These are phyloP conservation scores for Aspergillus eucalypticola DNA, from an alignment of 2,329 filamentous ascomycete species.

Conservation along the genomic window DNA sequence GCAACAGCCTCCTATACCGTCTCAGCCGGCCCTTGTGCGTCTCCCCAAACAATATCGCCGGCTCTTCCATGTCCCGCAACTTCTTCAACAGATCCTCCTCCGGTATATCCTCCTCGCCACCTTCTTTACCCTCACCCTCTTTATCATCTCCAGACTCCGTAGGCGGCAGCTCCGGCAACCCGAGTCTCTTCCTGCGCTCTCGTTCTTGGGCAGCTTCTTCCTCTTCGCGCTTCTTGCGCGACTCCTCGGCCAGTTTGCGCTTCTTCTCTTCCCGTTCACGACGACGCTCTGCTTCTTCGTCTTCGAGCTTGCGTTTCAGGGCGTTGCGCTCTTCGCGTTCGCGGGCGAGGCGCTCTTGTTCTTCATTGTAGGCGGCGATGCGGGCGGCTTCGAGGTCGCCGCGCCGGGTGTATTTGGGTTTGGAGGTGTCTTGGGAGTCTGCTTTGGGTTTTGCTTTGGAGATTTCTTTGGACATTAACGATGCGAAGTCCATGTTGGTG, in stretches of 20 bases:
- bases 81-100: constrained; percentile 70
- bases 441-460: constrained; percentile 66
- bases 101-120: constrained; percentile 56
- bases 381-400: constrained; percentile 83
- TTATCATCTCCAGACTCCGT: constrained; percentile 21
- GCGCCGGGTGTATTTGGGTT: constrained; percentile 80
- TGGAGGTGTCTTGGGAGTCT: constrained; percentile 24
- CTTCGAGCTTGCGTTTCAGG: constrained; percentile 85
- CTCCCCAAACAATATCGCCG: constrained; percentile 78
- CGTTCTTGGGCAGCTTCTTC: constrained; percentile 73
- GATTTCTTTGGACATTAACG: constrained; percentile 90
- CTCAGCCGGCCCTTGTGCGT: constrained; percentile 67
- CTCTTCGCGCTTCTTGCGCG: constrained; percentile 66
- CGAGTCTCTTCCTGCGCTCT: constrained; percentile 71
- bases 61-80: constrained; percentile 72
- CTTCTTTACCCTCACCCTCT: constrained; percentile 30
- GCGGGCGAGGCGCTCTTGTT: constrained; percentile 72
- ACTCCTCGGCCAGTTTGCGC: constrained; percentile 77
- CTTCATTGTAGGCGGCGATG: constrained; percentile 74
- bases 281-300: constrained; percentile 73
- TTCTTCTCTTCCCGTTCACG: constrained; percentile 78
- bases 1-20: constrained; percentile 66
- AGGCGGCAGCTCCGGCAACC: constrained; percentile 70
- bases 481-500: constrained; percentile 84
- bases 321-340: constrained; percentile 69